Percentiles rank a stretch among this genome's conserved stretches.
Evolutionary conservation across 2,329 filamentous ascomycete species (phyloP).

Genomic region (Alternaria sp.): DNA sequence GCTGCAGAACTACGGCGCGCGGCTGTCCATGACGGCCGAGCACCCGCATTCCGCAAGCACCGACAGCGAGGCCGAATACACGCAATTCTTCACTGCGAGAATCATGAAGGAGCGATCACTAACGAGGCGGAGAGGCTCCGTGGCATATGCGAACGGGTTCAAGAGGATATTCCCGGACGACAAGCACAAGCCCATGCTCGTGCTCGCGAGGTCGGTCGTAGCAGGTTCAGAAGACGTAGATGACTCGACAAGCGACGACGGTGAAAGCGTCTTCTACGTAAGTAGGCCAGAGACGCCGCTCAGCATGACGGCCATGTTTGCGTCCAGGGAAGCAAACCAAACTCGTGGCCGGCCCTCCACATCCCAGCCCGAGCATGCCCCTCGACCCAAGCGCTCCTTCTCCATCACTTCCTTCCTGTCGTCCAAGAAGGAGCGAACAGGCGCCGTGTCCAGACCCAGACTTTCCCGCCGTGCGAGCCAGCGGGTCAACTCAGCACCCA

Average conservation of each 20-base stretch:
- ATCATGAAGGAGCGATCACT: slow-evolving; percentile 44
- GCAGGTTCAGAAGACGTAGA: slow-evolving; percentile 43
- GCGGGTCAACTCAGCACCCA: slow-evolving; percentile 42
- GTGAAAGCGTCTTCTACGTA: slow-evolving; percentile 48
- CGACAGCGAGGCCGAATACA: slow-evolving; percentile 42
- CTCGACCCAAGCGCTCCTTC: slow-evolving; percentile 55
- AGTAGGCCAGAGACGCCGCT: slow-evolving; percentile 49
- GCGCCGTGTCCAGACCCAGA: slow-evolving; percentile 34
- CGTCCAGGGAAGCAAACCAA: slow-evolving; percentile 28
- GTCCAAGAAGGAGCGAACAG: slow-evolving; percentile 47
- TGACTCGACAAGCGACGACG: slow-evolving; percentile 46
- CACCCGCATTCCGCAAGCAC: slow-evolving; percentile 21
- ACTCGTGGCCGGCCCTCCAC: slow-evolving; percentile 23
- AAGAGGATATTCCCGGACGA: slow-evolving; percentile 54
- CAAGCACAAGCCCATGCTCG: slow-evolving; percentile 55
- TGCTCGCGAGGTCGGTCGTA: slow-evolving; percentile 53
- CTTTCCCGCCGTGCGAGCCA: slow-evolving; percentile 40
- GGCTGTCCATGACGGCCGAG: slow-evolving; percentile 37
- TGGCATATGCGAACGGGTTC: slow-evolving; percentile 46
- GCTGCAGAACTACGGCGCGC: slow-evolving; percentile 61
- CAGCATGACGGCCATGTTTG: slow-evolving; percentile 37
- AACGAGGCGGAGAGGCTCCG: slow-evolving; percentile 50
- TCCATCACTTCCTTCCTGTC: slow-evolving; percentile 56
- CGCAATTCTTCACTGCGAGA: slow-evolving; percentile 48
- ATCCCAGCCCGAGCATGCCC: slow-evolving; percentile 30